phyloP scores from a whole-genome alignment of 768 basidiomycete species.

The Lyophyllum decastes region DNA sequence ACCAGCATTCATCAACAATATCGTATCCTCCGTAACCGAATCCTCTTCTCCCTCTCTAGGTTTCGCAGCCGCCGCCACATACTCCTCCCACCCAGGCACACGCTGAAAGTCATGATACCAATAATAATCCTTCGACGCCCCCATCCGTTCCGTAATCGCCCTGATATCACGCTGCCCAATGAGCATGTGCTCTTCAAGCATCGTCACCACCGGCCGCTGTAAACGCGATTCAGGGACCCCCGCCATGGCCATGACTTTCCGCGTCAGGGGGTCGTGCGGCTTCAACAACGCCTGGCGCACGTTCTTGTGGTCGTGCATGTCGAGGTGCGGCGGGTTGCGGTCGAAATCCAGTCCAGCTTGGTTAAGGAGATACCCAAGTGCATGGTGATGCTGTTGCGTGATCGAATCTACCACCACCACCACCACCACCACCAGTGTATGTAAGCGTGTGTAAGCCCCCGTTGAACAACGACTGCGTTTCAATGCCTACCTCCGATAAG shows the following conservation, averaged over 20 bases:
- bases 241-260: constrained; percentile 20
- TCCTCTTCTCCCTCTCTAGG: constrained; percentile 23
- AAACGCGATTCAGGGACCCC: constrained; percentile 29
- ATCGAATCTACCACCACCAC: too few species aligned
- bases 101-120: constrained; percentile 28
- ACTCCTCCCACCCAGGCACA: constrained; percentile 27
- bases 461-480: too few species aligned
- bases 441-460: too few species aligned
- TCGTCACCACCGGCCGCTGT: constrained; percentile 27
- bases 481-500: constrained; percentile 32
- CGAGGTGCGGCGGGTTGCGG: constrained; percentile 19
- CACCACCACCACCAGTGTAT: too few species aligned
- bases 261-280: constrained; percentile 21
- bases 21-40: constrained; percentile 25
- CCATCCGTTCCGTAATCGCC: constrained; percentile 25
- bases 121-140: constrained; percentile 21
- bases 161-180: constrained; percentile 26
- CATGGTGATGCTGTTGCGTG: constrained; percentile 24
- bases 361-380: constrained; percentile 24
- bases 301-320: constrained; percentile 24
- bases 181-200: constrained; percentile 31
- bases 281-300: constrained; percentile 27
- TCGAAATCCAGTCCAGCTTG: constrained; percentile 25
- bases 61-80: constrained; percentile 21
- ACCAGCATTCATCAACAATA: constrained; percentile 30